Conservation (phyloP, 306 rosid species). For the Quercus ilex region DNA sequence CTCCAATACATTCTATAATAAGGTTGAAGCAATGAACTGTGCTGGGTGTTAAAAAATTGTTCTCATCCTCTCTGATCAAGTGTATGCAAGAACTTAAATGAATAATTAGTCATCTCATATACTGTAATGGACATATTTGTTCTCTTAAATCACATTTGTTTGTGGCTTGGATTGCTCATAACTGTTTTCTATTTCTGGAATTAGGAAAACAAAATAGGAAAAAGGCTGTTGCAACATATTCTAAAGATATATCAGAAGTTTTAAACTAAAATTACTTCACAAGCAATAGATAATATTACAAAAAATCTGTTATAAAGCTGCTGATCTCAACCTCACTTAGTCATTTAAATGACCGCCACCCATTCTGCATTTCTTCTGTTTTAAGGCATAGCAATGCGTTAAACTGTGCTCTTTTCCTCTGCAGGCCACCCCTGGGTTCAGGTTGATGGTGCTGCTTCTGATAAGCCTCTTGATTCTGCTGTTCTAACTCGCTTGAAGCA, state of each 20-base stretch:
- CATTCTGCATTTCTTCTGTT: slow-evolving; percentile 9
- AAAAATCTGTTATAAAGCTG: not conserved
- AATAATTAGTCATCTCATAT: not conserved
- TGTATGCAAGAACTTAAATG: not conserved
- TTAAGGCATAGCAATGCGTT: slow-evolving; percentile 8
- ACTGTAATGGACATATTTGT: not conserved
- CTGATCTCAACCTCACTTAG: not conserved
- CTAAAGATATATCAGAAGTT: not conserved
- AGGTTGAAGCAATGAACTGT: not conserved
- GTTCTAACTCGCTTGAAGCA: slow-evolving; percentile 90
- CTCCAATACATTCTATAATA: not conserved
- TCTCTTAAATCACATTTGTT: not conserved
- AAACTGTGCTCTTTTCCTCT: slow-evolving; percentile 25
- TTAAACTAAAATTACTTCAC: not conserved
- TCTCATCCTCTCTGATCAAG: not conserved
- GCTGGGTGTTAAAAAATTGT: not conserved
- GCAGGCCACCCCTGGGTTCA: slow-evolving; percentile 97
- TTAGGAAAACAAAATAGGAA: not conserved
- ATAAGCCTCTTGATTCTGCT: slow-evolving; percentile 90
- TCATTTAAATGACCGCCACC: not conserved
- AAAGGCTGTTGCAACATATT: not conserved
- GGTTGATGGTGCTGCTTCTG: slow-evolving; percentile 78
- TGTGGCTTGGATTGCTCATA: not conserved
- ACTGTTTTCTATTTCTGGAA: not conserved
- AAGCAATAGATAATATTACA: not conserved